Conservation (phyloP, 2,329 filamentous ascomycete species). For the Fusarium sp. region DNA sequence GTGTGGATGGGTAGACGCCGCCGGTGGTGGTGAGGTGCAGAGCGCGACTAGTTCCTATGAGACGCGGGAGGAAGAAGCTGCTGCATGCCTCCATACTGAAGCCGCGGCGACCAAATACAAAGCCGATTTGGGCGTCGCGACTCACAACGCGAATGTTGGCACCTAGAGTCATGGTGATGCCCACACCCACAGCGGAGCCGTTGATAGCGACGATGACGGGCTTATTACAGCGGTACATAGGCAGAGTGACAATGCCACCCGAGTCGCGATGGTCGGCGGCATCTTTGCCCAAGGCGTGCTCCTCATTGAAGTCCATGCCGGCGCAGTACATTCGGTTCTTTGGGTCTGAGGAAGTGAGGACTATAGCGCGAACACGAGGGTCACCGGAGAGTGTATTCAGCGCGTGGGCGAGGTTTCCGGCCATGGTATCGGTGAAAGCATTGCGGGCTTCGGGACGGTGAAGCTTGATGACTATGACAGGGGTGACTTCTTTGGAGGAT, state of each 20-base stretch:
- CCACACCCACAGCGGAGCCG: slow-evolving; percentile 70
- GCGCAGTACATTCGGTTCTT: slow-evolving; percentile 68
- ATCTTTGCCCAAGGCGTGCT: slow-evolving; percentile 45
- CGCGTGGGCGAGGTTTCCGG: slow-evolving; percentile 68
- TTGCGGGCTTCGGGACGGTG: slow-evolving; percentile 76
- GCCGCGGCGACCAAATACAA: slow-evolving; percentile 79
- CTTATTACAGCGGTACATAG: slow-evolving; percentile 69
- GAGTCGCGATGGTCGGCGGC: slow-evolving; percentile 60
- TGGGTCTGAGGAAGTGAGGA: slow-evolving; percentile 66
- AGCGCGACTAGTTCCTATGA: slow-evolving; percentile 74
- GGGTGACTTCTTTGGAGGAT: slow-evolving; percentile 67
- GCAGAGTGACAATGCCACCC: slow-evolving; percentile 67
- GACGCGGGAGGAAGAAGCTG: slow-evolving; percentile 77
- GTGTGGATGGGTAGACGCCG: slow-evolving; percentile 65
- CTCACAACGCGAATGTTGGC: slow-evolving; percentile 67
- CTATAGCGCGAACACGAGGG: slow-evolving; percentile 66
- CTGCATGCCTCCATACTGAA: slow-evolving; percentile 79
- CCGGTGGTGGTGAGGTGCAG: slow-evolving; percentile 77
- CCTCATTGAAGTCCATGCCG: slow-evolving; percentile 66
- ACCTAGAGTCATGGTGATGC: slow-evolving; percentile 72
- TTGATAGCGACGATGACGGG: slow-evolving; percentile 71
- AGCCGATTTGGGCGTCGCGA: slow-evolving; percentile 74
- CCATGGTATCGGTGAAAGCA: slow-evolving; percentile 77
- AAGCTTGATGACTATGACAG: slow-evolving; percentile 72
- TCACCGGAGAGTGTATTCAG: slow-evolving; percentile 66